Evolutionary conservation across 176 grass and related monocot genomes (phyloP), one percentile per base, ranked within the genome.

Genomic region (Zoysia japonica): DNA sequence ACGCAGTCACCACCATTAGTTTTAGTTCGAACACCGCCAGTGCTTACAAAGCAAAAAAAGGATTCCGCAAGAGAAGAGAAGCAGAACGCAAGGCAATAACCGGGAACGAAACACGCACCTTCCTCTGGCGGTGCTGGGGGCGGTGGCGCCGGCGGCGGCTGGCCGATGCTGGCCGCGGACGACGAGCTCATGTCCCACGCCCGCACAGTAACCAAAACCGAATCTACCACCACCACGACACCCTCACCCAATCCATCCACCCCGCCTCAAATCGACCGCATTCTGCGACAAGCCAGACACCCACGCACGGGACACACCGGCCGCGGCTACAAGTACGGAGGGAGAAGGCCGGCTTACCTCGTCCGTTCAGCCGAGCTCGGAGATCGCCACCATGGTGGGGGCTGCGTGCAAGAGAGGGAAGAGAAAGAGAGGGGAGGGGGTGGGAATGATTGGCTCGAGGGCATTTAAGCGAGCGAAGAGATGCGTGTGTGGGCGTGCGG

Each of bases 371-470:
- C 86, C 85, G 78, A 94, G 85, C 81, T 90, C 92, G 62, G 89
- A 91, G 89, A 92, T 93, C 86, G 84, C 91, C 93, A 91, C 91
- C 93, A 91, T 93, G 84, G 81, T 56, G 5, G 85, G 75, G 75
- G 53, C 36, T 68, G 43, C 61, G 17, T n/a, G 9, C 40, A 40
- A 16, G 49, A 14, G n/a, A n/a, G n/a, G 64, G 10, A 47, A 10
- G 68, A 16, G 38, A 28, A 28, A 28, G 28, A 8, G 71, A 17
- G 47, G 28, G 28, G 73, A 19, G 74, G 70, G 75, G 5, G 15
- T 67, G 64, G 71, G 68, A 86, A 89, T 86, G 85, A 89, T 89
- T 91, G 85, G 86, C 89, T 85, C 67, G 71, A 28, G 86, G 64
- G 73, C 89, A 94, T 91, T 91, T 89, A 94, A 91, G 85, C 70